Conservation (phyloP, 192 early-diverging fungal species). For the Backusella tuberculispora region DNA sequence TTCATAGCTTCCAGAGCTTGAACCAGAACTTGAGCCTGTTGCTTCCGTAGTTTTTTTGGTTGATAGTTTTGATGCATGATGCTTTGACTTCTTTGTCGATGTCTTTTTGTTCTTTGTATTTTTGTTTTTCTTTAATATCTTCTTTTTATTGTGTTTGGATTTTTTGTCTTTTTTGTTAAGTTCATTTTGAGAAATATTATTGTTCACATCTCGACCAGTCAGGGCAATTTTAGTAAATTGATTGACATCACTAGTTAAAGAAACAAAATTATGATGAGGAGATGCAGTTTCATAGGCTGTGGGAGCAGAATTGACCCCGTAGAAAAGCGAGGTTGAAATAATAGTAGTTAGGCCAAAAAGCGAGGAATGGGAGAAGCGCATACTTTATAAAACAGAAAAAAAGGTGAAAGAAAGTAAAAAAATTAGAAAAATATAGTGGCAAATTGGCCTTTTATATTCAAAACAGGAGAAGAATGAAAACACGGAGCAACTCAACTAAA, state of each 20-base stretch:
- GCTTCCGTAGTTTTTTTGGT: not conserved
- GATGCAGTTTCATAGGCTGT: not conserved
- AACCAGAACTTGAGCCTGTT: not conserved
- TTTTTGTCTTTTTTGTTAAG: not conserved
- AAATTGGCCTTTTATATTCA: not conserved
- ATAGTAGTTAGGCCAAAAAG: not conserved
- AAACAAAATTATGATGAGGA: not conserved
- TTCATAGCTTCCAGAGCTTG: not conserved
- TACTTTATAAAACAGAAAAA: not conserved
- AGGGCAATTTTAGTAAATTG: not conserved
- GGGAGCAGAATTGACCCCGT: not conserved
- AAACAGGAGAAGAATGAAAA: not conserved
- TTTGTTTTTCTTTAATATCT: not conserved
- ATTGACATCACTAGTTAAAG: not conserved
- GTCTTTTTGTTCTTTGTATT: not conserved
- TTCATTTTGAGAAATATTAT: not conserved
- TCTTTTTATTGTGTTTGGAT: not conserved
- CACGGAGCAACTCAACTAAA: not conserved
- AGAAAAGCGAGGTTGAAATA: not conserved
- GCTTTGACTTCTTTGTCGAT: not conserved
- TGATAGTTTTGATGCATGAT: not conserved
- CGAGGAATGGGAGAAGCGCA: conserved; percentile 17
- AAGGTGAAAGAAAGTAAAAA: not conserved
- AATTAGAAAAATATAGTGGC: not conserved
- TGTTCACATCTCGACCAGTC: conserved; percentile 3